Base-by-base conservation (phyloP, 208 protist species). In the Novymonas esmeraldas region DNA sequence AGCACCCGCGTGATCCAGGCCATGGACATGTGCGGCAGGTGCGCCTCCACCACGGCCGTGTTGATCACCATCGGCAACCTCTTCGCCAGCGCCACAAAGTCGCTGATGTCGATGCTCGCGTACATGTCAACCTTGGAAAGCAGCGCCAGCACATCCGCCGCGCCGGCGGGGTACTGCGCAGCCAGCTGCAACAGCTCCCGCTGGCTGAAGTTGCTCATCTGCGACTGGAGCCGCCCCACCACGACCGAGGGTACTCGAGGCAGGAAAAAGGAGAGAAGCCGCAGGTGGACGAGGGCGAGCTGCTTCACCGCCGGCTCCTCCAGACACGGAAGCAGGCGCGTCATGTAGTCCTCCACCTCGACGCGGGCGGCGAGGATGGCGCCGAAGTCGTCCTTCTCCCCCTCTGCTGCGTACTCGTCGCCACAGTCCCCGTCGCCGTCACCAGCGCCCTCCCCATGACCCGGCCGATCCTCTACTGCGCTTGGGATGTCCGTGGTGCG, bases 1-100 rank as follows among this genome's bases (percentile, higher is more conserved):
- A 94, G 69, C 38, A 93, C 46, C 4, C 91, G 88, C 0, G 80
- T 85, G 22, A 78, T 78, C 82, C 78, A 92, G 16, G 84, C 74
- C 68, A 93, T 85, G 14, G 56, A 81, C 29, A 94, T 59, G 20
- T 29, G 62, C 4, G 79, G 78, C 29, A 89, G 55, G 59, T 91
- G 82, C 31, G 80, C 80, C 13, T 70, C 48, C 26, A 92, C 64
- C 7, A 96, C 57, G 7, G 72, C 63, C 28, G 64, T 74, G 55
- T 67, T 80, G 20, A 96, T 70, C 5, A n/a, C 6, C 86, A 91
- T 89, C 6, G 91, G 91, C 18, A 94, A 56, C 29, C 55, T 71
- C 42, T 82, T 79, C 7, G 79, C 73, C 0, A 86, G 48, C 13
- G 78, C 62, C 28, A 89, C 50, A 73, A 82, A 89, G n/a, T 90